phyloP scores from a whole-genome alignment of 2,329 filamentous ascomycete genomes.

The Aspergillus persii region DNA sequence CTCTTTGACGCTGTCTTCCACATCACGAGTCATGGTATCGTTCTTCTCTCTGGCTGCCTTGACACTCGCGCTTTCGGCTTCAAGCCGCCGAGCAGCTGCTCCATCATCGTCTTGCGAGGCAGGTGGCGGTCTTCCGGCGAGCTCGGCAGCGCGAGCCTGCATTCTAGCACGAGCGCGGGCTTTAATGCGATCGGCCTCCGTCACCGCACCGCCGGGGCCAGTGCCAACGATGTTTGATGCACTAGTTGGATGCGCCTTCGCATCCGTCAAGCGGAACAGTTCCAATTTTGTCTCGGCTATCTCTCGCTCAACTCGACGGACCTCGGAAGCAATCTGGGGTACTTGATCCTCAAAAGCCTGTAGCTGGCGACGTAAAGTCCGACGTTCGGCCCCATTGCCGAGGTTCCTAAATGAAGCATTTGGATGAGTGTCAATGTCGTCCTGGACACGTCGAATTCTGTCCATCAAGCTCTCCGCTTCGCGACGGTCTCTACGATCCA shows the following conservation, averaged over 20 bases:
- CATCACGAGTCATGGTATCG: constrained; percentile 93
- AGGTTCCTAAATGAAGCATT: constrained; percentile 67
- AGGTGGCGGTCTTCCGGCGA: constrained; percentile 78
- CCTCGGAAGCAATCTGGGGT: constrained; percentile 86
- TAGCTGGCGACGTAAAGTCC: constrained; percentile 82
- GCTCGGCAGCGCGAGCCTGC: constrained; percentile 91
- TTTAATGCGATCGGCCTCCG: constrained; percentile 91
- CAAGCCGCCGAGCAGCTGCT: constrained; percentile 78
- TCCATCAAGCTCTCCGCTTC: constrained; percentile 94
- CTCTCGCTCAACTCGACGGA: constrained; percentile 83
- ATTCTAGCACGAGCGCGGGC: constrained; percentile 96
- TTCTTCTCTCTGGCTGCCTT: constrained; percentile 88
- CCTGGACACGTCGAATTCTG: constrained; percentile 84
- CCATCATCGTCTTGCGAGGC: constrained; percentile 67
- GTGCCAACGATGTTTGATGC: constrained; percentile 83
- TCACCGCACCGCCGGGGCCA: constrained; percentile 84
- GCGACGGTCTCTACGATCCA: constrained; percentile 84
- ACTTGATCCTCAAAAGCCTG: constrained; percentile 86
- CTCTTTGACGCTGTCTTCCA: constrained; percentile 91
- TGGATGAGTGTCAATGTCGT: constrained; percentile 90
- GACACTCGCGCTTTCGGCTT: constrained; percentile 80
- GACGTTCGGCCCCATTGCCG: constrained; percentile 84
- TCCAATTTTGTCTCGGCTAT: constrained; percentile 91
- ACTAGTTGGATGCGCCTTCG: constrained; percentile 83
- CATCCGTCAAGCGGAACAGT: constrained; percentile 88